These are phyloP conservation scores for Neonectria neomacrospora DNA, from an alignment of 2,329 filamentous ascomycete species.

Conservation along the genomic window DNA sequence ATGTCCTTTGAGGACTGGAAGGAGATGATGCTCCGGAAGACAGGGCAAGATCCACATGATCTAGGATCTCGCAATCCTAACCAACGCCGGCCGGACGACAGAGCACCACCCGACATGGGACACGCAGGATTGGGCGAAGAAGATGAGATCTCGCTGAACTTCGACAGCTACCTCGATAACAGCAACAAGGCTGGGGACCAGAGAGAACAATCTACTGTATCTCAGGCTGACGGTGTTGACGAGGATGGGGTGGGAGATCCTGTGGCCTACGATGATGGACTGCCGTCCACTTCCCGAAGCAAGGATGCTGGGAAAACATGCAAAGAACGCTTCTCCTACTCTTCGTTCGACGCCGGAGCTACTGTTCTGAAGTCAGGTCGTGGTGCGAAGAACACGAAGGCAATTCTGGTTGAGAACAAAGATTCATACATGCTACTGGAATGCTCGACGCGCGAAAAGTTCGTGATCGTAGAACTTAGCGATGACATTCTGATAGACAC, in stretches of 20 bases:
- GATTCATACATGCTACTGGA: constrained; percentile 98
- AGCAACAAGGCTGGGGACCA: constrained; percentile 32
- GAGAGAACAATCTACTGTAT: constrained; percentile 7
- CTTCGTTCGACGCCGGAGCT: constrained; percentile 95
- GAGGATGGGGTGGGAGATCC: constrained; percentile 50
- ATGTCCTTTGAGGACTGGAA: constrained; percentile 99
- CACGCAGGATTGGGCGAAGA: constrained; percentile 88
- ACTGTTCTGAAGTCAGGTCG: constrained; percentile 91
- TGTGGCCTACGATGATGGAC: constrained; percentile 59
- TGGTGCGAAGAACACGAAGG: constrained; percentile 86
- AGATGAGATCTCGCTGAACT: constrained; percentile 77
- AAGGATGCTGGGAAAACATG: constrained; percentile 97
- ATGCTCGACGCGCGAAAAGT: constrained; percentile 88
- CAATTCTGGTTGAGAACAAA: constrained; percentile 94
- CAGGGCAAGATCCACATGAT: constrained; percentile 77
- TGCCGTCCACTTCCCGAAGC: constrained; percentile 71
- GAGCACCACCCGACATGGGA: constrained; percentile 70
- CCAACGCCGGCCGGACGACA: constrained; percentile 59
- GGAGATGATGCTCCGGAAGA: constrained; percentile 87
- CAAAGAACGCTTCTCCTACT: constrained; percentile 97
- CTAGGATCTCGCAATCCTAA: constrained; percentile 70
- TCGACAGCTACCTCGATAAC: constrained; percentile 53
- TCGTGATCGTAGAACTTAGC: constrained; percentile 92
- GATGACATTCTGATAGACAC: constrained; percentile 90
- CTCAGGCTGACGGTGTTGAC: constrained; percentile 22